Base-by-base conservation (phyloP, 768 basidiomycete genomes). In the Gelatoporia subvermispora region DNA sequence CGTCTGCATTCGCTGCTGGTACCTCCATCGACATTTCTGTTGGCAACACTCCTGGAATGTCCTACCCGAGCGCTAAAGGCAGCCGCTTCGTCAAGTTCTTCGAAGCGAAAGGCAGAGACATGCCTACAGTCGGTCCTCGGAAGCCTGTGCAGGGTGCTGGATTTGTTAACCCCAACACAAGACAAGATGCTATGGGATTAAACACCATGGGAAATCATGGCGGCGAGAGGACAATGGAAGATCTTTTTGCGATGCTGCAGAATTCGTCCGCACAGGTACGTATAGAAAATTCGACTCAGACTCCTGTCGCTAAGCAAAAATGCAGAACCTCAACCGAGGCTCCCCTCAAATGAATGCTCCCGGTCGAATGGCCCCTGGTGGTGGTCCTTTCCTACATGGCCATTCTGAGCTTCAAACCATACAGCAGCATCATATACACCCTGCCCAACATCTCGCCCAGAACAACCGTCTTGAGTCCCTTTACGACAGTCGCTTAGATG, bases 21-120 rank as follows among this genome's bases (percentile, higher is more conserved):
- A 43, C 40, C 7, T 40, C 31, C 11, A 43, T 55, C n/a, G 62
- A 63, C 21, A 40, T 50, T 5, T 47, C 57, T 31, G 57, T 56
- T 9, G 47, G 55, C 4, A 51, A 43, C 41, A 28, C 56, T 47
- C 64, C 60, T 44, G 70, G 69, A 21, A 71, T 72, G 22, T 73
- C 76, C 25, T 70, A 77, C 59, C 71, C 78, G 13, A 68, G 72
- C 25, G 74, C 73, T 21, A 88, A 84, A 64, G 88, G 88, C 35
- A 91, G 88, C 61, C 82, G 89, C 34, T 86, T 91, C 63, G 89
- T 88, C 25, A 92, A 90, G 62, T 89, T 90, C 65, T 92, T 91
- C 54, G 88, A 91, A 56, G 76, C 76, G n/a, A 89, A 87, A 64
- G 60, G 61, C 24, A 60, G 67, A 16, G 65, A 69, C 21, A 75